Conservation (phyloP, 2,329 filamentous ascomycete genomes). For the Ophiostoma angusticollis region DNA sequence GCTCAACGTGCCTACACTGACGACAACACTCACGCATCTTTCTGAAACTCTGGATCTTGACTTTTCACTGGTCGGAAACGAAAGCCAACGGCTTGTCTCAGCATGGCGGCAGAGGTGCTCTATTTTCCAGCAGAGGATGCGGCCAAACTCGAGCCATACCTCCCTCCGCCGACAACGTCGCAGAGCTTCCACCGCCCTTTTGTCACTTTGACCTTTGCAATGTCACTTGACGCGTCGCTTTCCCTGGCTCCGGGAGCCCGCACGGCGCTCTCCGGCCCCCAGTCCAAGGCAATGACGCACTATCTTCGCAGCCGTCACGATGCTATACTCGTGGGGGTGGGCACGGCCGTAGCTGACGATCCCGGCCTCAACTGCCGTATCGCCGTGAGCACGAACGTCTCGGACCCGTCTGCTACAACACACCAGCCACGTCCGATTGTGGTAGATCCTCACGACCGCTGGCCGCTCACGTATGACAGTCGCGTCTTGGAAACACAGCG, state of each 20-base stretch:
- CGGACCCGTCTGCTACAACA: slow-evolving; percentile 19
- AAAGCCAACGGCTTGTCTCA: no score
- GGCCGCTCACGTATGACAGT: slow-evolving; percentile 46
- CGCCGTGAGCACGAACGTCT: slow-evolving; percentile 28
- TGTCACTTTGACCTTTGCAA: slow-evolving; percentile 80
- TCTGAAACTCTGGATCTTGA: no score
- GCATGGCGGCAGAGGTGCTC: slow-evolving; percentile 15
- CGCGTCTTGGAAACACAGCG: slow-evolving; percentile 55
- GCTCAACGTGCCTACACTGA: no score
- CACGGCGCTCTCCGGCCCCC: slow-evolving; percentile 68
- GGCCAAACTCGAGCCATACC: slow-evolving; percentile 15
- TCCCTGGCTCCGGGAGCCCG: slow-evolving; percentile 66
- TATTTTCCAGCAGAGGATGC: slow-evolving; percentile 14
- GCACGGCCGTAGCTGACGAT: slow-evolving; percentile 74
- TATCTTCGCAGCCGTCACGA: slow-evolving; percentile 71
- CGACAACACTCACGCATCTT: no score
- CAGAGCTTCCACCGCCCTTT: slow-evolving; percentile 25
- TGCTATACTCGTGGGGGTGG: slow-evolving; percentile 74
- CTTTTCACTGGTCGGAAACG: no score
- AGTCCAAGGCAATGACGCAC: slow-evolving; percentile 88
- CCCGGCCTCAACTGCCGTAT: slow-evolving; percentile 76
- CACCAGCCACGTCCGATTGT: slow-evolving; percentile 69
- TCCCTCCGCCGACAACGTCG: slow-evolving; percentile 9
- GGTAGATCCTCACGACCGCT: slow-evolving; percentile 66
- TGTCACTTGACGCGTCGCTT: slow-evolving; percentile 73